These are phyloP conservation scores for Solanum microdontum DNA, from an alignment of 257 asterid species.

Conservation along the genomic window DNA sequence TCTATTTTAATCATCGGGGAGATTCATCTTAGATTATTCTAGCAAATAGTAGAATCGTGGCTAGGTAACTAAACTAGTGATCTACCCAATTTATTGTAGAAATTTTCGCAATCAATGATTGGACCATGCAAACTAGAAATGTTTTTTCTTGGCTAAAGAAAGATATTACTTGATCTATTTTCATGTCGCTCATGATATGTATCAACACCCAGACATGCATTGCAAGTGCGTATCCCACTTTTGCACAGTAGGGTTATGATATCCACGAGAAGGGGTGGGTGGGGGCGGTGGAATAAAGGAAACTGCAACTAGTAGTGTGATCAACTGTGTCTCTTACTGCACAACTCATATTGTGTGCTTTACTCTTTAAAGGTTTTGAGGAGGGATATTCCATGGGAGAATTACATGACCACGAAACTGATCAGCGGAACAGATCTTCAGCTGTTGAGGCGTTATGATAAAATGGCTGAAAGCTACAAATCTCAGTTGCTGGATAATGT, in stretches of 20 bases:
- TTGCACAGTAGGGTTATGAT: neutral
- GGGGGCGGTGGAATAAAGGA: neutral
- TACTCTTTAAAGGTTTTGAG: slow-evolving; percentile 43
- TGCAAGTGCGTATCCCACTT: neutral
- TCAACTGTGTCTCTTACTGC: neutral
- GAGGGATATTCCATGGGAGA: slow-evolving; percentile 96
- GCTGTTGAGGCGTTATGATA: slow-evolving; percentile 81
- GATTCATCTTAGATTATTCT: neutral
- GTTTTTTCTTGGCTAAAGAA: neutral
- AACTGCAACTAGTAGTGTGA: neutral
- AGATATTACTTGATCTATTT: neutral
- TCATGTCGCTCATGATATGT: neutral
- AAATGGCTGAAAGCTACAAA: slow-evolving; percentile 61
- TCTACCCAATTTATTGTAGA: neutral
- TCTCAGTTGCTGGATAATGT: slow-evolving; percentile 85
- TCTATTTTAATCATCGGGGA: neutral
- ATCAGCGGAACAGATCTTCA: slow-evolving; percentile 80
- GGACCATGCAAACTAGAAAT: neutral
- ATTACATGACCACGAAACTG: slow-evolving; percentile 80
- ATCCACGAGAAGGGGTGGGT: neutral
- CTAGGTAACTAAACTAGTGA: neutral
- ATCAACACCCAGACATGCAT: neutral
- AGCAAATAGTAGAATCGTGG: neutral
- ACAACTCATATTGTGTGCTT: neutral
- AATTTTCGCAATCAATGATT: neutral